Evolutionary conservation across 257 asterid genomes (phyloP).

Genomic region (Galeopsis tetrahit): DNA sequence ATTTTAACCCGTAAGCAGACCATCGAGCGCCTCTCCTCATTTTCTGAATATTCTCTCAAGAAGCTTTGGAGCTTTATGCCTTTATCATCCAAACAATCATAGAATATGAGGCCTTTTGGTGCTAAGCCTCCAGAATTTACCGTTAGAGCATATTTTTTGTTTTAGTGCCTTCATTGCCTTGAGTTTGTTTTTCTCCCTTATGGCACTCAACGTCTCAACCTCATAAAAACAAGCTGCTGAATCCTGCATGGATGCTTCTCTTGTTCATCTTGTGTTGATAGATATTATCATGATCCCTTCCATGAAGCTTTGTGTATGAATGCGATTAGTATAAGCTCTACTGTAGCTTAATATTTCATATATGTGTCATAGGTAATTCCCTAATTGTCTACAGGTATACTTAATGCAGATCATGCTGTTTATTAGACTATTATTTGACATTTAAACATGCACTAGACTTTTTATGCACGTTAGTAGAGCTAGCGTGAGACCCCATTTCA

Average conservation of each 20-base stretch:
- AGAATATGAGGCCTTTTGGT: neutral
- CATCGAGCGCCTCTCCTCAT: neutral
- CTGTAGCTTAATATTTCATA: too few relatives aligned
- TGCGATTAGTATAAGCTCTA: too few relatives aligned
- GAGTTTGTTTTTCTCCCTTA: neutral
- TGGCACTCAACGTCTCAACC: neutral
- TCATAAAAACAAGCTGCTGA: neutral
- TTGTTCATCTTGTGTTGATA: neutral
- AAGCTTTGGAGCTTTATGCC: constrained; percentile 19
- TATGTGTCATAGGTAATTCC: too few relatives aligned
- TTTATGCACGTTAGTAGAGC: neutral
- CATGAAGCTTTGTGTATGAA: too few relatives aligned
- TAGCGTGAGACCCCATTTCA: neutral
- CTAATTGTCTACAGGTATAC: too few relatives aligned
- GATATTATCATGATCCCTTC: too few relatives aligned
- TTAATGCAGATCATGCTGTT: too few relatives aligned
- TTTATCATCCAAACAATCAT: neutral
- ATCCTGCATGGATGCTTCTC: neutral
- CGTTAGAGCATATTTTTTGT: neutral
- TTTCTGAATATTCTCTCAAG: neutral
- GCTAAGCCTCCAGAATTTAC: neutral
- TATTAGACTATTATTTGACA: too few relatives aligned
- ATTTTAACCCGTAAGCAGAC: neutral
- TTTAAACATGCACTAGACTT: too few relatives aligned
- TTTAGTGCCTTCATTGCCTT: neutral